A percentile compares a stretch with the other conserved stretches of the same genome.
Conservation (phyloP, 2,329 filamentous ascomycete species). For the Harringtonia lauricola region DNA sequence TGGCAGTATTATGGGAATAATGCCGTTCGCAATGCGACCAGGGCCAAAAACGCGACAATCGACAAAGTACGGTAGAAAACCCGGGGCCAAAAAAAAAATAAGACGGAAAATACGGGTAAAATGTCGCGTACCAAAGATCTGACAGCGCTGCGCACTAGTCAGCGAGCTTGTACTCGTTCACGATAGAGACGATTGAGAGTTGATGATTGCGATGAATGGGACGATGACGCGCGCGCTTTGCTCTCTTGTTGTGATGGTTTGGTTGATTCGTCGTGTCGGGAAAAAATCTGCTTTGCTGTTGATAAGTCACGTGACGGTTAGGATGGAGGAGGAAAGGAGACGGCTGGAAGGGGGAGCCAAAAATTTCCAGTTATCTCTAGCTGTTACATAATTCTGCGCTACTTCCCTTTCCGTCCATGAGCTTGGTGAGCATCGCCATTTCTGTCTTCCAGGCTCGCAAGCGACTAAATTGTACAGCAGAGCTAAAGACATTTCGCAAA, state of each 20-base stretch:
- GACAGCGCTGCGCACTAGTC: background rate
- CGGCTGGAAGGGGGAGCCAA: background rate
- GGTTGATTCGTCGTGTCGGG: background rate
- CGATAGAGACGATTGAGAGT: background rate
- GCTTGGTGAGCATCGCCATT: too few relatives aligned
- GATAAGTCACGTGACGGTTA: background rate
- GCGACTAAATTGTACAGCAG: too few relatives aligned
- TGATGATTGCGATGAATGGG: background rate
- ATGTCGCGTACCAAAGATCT: background rate
- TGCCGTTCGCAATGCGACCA: too few relatives aligned
- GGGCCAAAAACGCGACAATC: background rate
- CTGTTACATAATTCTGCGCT: background rate
- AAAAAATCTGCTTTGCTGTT: conserved; percentile 4
- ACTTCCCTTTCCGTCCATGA: background rate
- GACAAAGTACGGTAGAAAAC: background rate
- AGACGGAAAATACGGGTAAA: background rate
- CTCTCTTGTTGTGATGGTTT: background rate
- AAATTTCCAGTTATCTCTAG: background rate
- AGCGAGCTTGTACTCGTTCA: background rate
- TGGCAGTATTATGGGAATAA: too few relatives aligned
- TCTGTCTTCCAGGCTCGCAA: too few relatives aligned
- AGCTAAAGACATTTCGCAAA: too few relatives aligned
- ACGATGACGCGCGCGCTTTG: background rate
- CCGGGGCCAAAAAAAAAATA: background rate
- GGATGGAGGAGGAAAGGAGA: background rate